Percentiles rank a stretch among this genome's conserved stretches.
These are phyloP conservation scores for Striga asiatica DNA, from an alignment of 257 asterid genomes.

Conservation along the genomic window DNA sequence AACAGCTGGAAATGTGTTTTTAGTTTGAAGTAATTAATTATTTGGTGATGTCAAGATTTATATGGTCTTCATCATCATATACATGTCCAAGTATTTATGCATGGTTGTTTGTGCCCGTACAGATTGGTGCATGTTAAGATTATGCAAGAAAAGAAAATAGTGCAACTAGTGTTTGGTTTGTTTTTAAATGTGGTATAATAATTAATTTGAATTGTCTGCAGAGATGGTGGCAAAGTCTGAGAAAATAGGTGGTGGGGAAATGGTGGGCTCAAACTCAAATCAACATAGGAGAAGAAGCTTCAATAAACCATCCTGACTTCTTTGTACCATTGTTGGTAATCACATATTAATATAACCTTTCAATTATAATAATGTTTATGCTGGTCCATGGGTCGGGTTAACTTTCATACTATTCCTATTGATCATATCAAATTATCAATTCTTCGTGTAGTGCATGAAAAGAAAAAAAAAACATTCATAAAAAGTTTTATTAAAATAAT, in stretches of 20 bases:
- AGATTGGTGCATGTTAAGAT: not conserved
- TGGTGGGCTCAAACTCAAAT: slow-evolving; percentile 19
- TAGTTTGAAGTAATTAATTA: not conserved
- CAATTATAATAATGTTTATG: too few species aligned
- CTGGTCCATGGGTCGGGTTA: too few species aligned
- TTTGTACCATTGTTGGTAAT: slow-evolving; percentile 77
- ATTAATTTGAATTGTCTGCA: not conserved
- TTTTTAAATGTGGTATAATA: slow-evolving; percentile 15
- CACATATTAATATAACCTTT: not conserved
- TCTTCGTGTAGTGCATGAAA: too few species aligned
- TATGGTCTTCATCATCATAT: not conserved
- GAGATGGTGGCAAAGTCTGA: slow-evolving; percentile 39
- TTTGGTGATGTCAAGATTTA: not conserved
- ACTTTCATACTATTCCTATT: too few species aligned
- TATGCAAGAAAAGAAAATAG: not conserved
- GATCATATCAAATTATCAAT: too few species aligned
- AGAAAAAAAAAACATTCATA: too few species aligned
- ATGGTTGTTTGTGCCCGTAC: not conserved
- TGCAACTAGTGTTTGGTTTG: not conserved
- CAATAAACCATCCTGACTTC: slow-evolving; percentile 87
- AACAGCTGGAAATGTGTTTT: not conserved
- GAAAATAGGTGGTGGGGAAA: slow-evolving; percentile 23
- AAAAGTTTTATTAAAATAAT: too few species aligned
- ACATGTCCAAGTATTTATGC: not conserved
- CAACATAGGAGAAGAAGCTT: slow-evolving; percentile 38